phyloP scores from a whole-genome alignment of 2,329 filamentous ascomycete genomes.

The Cordyceps farinosa region DNA sequence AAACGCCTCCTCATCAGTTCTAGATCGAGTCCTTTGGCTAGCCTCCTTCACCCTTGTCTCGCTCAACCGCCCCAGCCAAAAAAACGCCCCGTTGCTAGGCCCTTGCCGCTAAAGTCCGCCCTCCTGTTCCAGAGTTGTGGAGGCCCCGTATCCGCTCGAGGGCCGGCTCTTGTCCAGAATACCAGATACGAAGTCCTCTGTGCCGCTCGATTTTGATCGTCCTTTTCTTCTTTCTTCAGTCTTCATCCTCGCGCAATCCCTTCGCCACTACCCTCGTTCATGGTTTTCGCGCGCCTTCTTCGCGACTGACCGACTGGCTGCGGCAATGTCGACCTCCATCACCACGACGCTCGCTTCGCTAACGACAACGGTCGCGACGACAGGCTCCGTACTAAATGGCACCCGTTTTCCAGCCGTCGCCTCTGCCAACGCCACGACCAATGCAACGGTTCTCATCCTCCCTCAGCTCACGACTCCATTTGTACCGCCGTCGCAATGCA shows the following conservation, averaged over 20 bases:
- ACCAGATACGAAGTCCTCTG: constrained; percentile 1
- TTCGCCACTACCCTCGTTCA: background rate
- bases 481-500: constrained; percentile 8
- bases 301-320: constrained; percentile 2
- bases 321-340: constrained; percentile 11
- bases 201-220: background rate
- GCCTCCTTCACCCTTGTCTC: constrained; percentile 11
- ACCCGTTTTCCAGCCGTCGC: background rate
- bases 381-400: constrained; percentile 2
- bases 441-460: constrained; percentile 5
- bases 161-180: constrained; percentile 3
- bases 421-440: background rate
- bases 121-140: constrained; percentile 16
- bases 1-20: background rate
- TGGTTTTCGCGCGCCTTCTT: background rate
- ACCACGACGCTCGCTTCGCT: background rate
- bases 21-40: background rate
- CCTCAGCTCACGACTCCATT: constrained; percentile 13
- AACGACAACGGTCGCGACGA: constrained; percentile 1
- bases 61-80: background rate
- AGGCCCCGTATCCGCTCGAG: constrained; percentile 6
- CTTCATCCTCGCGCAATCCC: background rate
- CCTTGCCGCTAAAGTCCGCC: constrained; percentile 9
- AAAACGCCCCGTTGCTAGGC: background rate
- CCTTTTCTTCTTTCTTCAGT: background rate